Evolutionary conservation across 2,329 filamentous ascomycete species (phyloP).

Genomic region (Hymenoscyphus albidus): DNA sequence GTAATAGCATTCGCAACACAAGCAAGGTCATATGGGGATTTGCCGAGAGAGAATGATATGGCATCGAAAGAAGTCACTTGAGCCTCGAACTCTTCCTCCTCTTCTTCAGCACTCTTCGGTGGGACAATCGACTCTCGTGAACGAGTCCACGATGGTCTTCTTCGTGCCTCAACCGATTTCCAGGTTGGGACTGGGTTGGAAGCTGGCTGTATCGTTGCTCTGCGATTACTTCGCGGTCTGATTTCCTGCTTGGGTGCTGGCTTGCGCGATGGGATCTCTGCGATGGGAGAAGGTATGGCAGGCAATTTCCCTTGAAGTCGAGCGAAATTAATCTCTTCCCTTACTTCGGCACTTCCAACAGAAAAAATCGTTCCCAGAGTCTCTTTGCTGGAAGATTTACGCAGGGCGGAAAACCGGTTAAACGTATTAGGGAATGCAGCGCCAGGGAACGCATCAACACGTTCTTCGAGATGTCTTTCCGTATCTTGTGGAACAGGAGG

Average conservation of each 20-base stretch:
- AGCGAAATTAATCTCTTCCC: conserved; percentile 25
- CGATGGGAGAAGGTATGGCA: conserved; percentile 23
- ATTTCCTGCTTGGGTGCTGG: conserved; percentile 12
- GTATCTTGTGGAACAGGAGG: conserved; percentile 22
- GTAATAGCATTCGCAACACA: conserved; percentile 15
- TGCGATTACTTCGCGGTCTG: conserved; percentile 14
- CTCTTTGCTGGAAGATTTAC: conserved; percentile 26
- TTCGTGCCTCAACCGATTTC: conserved; percentile 8
- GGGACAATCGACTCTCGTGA: conserved; percentile 10
- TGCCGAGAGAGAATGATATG: conserved; percentile 25
- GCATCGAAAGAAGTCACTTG: conserved; percentile 25
- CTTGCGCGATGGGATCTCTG: conserved; percentile 13
- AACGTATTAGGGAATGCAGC: conserved; percentile 25
- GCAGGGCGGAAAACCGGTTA: conserved; percentile 10
- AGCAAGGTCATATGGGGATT: conserved; percentile 27
- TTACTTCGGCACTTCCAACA: conserved; percentile 28
- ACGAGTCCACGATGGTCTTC: conserved; percentile 9
- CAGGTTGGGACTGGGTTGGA: conserved; percentile 8
- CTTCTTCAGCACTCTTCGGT: conserved; percentile 2
- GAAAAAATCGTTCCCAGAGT: conserved; percentile 31
- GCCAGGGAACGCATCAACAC: conserved; percentile 25
- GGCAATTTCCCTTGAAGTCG: conserved; percentile 26
- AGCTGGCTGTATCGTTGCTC: conserved; percentile 17
- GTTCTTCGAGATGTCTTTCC: conserved; percentile 21
- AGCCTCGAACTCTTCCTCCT: conserved; percentile 25